Evolutionary conservation across 176 grass and related monocot species (phyloP).

Genomic region (Puya raimondii): DNA sequence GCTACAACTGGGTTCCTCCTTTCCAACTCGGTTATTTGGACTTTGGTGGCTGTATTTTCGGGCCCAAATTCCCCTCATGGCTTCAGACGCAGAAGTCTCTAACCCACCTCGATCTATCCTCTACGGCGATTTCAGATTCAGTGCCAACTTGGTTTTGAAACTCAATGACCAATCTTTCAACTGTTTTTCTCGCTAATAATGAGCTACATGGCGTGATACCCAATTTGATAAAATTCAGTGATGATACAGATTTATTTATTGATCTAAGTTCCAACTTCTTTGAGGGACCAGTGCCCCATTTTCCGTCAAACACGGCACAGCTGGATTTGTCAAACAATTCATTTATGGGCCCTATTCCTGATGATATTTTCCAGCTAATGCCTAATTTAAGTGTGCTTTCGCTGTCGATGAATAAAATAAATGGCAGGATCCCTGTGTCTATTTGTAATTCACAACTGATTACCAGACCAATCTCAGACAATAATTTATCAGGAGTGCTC

Average conservation of each 20-base stretch:
- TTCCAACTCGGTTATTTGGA: not conserved
- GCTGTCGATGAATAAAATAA: constrained; percentile 13
- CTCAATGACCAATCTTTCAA: not conserved
- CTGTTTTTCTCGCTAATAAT: too few relatives aligned
- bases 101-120: not conserved
- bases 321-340: constrained; percentile 24
- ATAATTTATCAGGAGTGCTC: constrained; percentile 3
- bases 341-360: constrained; percentile 7
- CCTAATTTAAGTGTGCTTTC: not conserved
- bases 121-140: not conserved
- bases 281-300: constrained; percentile 6
- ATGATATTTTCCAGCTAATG: not conserved
- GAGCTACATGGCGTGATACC: too few relatives aligned
- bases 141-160: not conserved
- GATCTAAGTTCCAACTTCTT: constrained; percentile 36
- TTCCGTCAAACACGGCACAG: not conserved
- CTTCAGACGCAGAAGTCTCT: not conserved
- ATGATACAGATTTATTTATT: not conserved
- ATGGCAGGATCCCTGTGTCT: constrained; percentile 13
- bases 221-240: too few relatives aligned
- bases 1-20: not conserved
- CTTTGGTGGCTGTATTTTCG: not conserved
- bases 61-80: not conserved
- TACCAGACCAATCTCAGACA: not conserved
- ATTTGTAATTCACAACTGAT: constrained; percentile 4